Percentiles rank a stretch among this genome's conserved stretches.
phyloP scores from a whole-genome alignment of 345 rosid genomes.

The Firmiana major region DNA sequence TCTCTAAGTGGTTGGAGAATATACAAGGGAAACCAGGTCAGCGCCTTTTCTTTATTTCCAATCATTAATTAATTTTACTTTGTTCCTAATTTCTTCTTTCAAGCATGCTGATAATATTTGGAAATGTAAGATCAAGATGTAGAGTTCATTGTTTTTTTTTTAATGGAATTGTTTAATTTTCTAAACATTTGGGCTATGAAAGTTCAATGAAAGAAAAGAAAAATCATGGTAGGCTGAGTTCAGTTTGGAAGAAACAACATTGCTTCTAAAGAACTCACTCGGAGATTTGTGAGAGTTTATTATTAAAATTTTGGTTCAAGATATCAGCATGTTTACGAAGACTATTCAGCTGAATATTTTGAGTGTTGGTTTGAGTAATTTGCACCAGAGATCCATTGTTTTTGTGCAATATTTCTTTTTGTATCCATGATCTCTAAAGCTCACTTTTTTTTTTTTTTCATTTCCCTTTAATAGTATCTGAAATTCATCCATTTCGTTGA shows the following conservation, averaged over 20 bases:
- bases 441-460: rapidly evolving
- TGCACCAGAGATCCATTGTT: not conserved
- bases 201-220: not conserved
- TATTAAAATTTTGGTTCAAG: not conserved
- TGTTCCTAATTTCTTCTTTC: not conserved
- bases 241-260: not conserved
- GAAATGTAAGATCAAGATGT: not conserved
- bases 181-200: not conserved
- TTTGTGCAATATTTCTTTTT: not conserved
- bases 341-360: not conserved
- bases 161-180: not conserved
- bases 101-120: not conserved
- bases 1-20: constrained; percentile 67
- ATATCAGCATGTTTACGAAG: not conserved
- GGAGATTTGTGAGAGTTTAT: not conserved
- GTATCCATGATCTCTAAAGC: not conserved
- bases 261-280: not conserved
- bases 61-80: not conserved
- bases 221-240: not conserved
- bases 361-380: not conserved
- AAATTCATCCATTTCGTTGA: not conserved
- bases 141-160: not conserved
- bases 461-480: not conserved
- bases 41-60: constrained; percentile 6
- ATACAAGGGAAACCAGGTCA: constrained; percentile 64